Conservation (phyloP, 2,329 filamentous ascomycete species). For the Neopestalotiopsis sp. region DNA sequence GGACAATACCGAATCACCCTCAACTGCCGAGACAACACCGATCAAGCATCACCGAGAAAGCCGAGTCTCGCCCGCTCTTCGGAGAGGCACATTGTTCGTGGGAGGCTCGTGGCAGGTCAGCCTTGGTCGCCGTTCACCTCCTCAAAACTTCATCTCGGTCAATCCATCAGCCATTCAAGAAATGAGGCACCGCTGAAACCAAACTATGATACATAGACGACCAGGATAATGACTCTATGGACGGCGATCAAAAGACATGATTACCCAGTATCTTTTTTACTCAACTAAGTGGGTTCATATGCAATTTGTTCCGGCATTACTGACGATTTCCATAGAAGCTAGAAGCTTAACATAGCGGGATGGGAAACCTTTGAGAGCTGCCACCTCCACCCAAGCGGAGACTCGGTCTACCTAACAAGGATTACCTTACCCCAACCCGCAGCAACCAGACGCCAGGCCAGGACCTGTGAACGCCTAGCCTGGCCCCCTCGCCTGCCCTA, state of each 20-base stretch:
- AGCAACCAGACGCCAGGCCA: neutral
- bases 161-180: neutral
- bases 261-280: neutral
- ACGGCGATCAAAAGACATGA: neutral
- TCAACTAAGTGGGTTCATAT: neutral
- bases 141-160: neutral
- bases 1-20: neutral
- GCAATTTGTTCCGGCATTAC: neutral
- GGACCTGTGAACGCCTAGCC: too few relatives aligned
- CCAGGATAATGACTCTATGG: neutral
- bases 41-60: neutral
- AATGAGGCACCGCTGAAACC: neutral
- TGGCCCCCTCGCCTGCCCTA: neutral
- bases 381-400: neutral
- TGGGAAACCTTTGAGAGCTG: neutral
- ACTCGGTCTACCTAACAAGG: neutral
- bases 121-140: neutral
- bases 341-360: neutral
- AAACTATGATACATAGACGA: neutral
- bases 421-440: neutral
- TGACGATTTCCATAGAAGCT: neutral
- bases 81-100: neutral
- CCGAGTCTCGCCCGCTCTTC: constrained; percentile 3
- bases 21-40: constrained; percentile 7
- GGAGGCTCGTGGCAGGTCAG: constrained; percentile 1